A percentile compares a stretch with the other conserved stretches of the same genome.
Conservation (phyloP, 148 eudicot genomes). For the Fagopyrum esculentum region DNA sequence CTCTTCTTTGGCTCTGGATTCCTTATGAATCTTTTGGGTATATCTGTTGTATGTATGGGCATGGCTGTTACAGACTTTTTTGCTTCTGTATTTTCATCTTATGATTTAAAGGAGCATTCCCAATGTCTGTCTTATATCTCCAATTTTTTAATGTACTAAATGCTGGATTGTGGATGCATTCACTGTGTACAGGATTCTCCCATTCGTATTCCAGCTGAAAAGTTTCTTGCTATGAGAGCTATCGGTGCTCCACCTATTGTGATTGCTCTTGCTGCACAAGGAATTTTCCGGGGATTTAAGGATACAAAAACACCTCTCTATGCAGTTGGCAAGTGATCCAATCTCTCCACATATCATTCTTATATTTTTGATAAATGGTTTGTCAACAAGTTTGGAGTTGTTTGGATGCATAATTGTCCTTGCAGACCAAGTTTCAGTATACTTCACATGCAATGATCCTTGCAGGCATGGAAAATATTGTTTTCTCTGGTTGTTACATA, state of each 20-base stretch:
- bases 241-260: constrained; percentile 94
- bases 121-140: neutral
- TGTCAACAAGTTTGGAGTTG: neutral
- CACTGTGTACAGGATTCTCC: constrained; percentile 69
- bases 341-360: constrained; percentile 5
- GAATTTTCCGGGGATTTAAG: constrained; percentile 87
- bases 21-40: constrained; percentile 83
- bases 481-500: neutral
- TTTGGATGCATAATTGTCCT: neutral
- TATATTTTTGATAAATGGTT: neutral
- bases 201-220: constrained; percentile 80
- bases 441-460: neutral
- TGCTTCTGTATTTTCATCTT: neutral
- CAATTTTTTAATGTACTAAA: neutral
- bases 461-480: neutral
- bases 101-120: neutral
- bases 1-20: constrained; percentile 69
- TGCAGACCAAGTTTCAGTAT: neutral
- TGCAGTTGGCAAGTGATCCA: constrained; percentile 72
- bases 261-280: constrained; percentile 93
- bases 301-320: constrained; percentile 91
- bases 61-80: constrained; percentile 23
- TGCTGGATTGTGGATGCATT: neutral
- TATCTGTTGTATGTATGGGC: constrained; percentile 73
- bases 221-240: constrained; percentile 71